Base-by-base conservation (phyloP, 2,329 filamentous ascomycete genomes). In the Curvularia spicifera region DNA sequence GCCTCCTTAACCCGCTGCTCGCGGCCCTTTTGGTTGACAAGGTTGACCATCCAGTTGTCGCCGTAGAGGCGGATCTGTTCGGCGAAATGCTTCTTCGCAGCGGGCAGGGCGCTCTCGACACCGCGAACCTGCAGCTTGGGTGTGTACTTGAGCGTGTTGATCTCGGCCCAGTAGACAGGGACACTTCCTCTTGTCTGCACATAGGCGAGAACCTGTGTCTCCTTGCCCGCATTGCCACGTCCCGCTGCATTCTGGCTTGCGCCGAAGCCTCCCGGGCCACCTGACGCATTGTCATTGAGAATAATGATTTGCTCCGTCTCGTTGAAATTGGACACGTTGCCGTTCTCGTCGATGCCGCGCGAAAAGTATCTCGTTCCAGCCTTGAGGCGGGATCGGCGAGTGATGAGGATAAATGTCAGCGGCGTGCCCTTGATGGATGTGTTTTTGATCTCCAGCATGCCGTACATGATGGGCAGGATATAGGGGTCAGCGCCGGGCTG, bases 311-410 rank as follows among this genome's bases (percentile, higher is more conserved):
- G 95, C 75, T 99, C 95, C 0, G 95, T 98, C 82, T 99, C 95
- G 74, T 99, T 99, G 84, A 94, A 99, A 77, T 99, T 99, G 65
- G 95, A 92, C n/a, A 95, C 95, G 75, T 98, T 88, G 24, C 95
- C 95, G 61, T 95, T 84, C 65, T 97, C 93, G 73, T 99, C 94
- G 46, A 98, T 87, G 51, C 95, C 95, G 64, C 95, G 88, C 2
- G 95, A 96, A 75, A 99, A 95, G 79, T 97, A 98, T 73, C 96
- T 85, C 15, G 95, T 98, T 44, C 95, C 95, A 35, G 89, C 93
- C 61, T 94, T 87, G 77, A 95, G 89, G 66, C 96, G 86, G 22
- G 93, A 97, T 68, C 95, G 87, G 61, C 95, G 86, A 26, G 94
- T 96, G 70, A 98, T 94, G 50, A 99, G 85, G 37, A 89, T 87